phyloP scores from a whole-genome alignment of 768 basidiomycete genomes.

The Psilocybe cubensis region DNA sequence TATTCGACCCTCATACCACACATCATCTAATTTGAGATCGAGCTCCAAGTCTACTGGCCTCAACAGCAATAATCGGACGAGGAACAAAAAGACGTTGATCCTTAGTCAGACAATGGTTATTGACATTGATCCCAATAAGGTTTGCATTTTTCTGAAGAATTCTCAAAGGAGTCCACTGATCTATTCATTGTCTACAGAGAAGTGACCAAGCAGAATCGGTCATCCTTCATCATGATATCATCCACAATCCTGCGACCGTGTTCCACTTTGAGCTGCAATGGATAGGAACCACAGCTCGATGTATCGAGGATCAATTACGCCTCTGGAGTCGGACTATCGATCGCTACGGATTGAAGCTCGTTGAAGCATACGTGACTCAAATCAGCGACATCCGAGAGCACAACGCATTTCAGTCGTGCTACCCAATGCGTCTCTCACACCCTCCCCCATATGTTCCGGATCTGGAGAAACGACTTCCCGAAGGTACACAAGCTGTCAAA shows the following conservation, averaged over 20 bases:
- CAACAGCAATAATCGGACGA: conserved; percentile 45
- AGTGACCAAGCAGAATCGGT: conserved; percentile 90
- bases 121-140: conserved; percentile 82
- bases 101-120: conserved; percentile 92
- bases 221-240: conserved; percentile 90
- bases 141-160: conserved; percentile 24
- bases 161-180: background rate
- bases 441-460: conserved; percentile 75
- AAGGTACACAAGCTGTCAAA: conserved; percentile 64
- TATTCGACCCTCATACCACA: conserved; percentile 10
- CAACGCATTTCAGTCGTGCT: conserved; percentile 92
- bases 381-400: conserved; percentile 85
- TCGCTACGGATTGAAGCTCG: conserved; percentile 86
- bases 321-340: conserved; percentile 85
- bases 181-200: conserved; percentile 42
- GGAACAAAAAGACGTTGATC: conserved; percentile 62
- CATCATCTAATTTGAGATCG: conserved; percentile 11
- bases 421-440: conserved; percentile 76
- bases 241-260: conserved; percentile 92
- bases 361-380: conserved; percentile 92
- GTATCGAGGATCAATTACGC: conserved; percentile 86
- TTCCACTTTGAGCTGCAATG: conserved; percentile 98
- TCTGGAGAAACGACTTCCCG: conserved; percentile 67
- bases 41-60: conserved; percentile 16
- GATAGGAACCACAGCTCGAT: conserved; percentile 92